Evolutionary conservation across 176 grass and related monocot genomes (phyloP).

Genomic region (Leersia perrieri): DNA sequence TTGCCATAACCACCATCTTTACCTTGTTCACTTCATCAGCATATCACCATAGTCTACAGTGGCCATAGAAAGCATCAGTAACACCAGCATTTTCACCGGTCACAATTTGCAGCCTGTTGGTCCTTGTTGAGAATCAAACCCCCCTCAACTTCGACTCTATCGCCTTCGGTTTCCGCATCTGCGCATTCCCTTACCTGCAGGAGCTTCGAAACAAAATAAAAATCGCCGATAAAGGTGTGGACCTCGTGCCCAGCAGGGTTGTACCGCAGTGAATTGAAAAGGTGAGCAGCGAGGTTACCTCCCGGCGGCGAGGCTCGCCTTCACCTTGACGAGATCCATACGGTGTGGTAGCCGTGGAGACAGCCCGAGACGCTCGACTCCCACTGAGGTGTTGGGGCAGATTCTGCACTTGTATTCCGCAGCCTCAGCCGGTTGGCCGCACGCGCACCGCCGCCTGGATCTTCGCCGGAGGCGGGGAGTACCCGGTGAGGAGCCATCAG

Average conservation of each 20-base stretch:
- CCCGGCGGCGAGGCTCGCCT: slow-evolving; percentile 41
- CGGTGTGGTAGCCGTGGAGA: slow-evolving; percentile 71
- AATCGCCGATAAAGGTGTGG: not conserved
- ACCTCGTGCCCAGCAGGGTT: too few species aligned
- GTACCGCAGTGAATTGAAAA: too few species aligned
- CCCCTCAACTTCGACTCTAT: slow-evolving; percentile 80
- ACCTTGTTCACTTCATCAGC: not conserved
- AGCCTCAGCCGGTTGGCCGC: slow-evolving; percentile 55
- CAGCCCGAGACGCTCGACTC: slow-evolving; percentile 62
- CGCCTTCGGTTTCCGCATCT: slow-evolving; percentile 69
- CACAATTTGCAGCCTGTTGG: slow-evolving; percentile 33
- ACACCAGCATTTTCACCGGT: slow-evolving; percentile 29
- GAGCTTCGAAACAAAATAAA: slow-evolving; percentile 45
- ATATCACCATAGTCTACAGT: not conserved
- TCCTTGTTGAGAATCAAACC: slow-evolving; percentile 73
- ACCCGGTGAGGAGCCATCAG: not conserved
- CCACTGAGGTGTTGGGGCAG: slow-evolving; percentile 84
- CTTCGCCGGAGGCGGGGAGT: slow-evolving; percentile 21
- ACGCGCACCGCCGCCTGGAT: slow-evolving; percentile 44
- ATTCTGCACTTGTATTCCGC: slow-evolving; percentile 77
- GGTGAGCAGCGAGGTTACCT: slow-evolving; percentile 36
- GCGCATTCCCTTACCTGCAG: slow-evolving; percentile 4
- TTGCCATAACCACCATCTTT: slow-evolving; percentile 22
- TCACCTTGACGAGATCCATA: slow-evolving; percentile 93
- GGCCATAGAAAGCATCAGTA: slow-evolving; percentile 8